phyloP scores from a whole-genome alignment of 176 grass and related monocot genomes.

The Aegilops umbellulata region DNA sequence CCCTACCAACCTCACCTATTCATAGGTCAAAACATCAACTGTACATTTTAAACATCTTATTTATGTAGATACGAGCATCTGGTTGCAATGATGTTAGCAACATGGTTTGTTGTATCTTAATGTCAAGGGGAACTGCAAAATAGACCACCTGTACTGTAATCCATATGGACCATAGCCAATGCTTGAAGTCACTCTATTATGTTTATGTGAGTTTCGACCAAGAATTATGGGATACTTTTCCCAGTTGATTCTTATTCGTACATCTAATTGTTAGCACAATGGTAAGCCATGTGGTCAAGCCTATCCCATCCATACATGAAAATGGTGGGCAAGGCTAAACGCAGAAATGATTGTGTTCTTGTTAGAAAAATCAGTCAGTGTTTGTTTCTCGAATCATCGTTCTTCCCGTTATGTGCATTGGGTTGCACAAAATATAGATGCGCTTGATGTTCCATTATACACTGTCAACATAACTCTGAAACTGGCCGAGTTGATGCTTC shows the following conservation, averaged over 20 bases:
- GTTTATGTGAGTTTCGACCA: not conserved
- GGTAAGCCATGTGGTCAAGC: not conserved
- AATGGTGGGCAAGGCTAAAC: not conserved
- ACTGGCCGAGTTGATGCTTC: not conserved
- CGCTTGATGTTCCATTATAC: not conserved
- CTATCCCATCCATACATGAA: not conserved
- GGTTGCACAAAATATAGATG: not conserved
- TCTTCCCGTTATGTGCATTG: not conserved
- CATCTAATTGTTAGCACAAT: not conserved
- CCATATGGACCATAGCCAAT: not conserved
- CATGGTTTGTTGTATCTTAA: not conserved
- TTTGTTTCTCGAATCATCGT: not conserved
- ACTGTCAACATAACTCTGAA: not conserved
- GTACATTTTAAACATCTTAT: slow-evolving; percentile 16
- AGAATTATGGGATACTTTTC: not conserved
- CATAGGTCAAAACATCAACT: not conserved
- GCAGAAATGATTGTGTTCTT: not conserved
- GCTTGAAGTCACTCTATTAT: not conserved
- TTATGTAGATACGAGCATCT: not conserved
- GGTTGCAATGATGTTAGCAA: not conserved
- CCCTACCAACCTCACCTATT: slow-evolving; percentile 1
- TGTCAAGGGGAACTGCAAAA: not conserved
- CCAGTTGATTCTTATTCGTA: not conserved
- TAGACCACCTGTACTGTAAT: not conserved
- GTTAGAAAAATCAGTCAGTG: not conserved